Conservation (phyloP, 345 rosid species). For the Eucalyptus dawsonii region DNA sequence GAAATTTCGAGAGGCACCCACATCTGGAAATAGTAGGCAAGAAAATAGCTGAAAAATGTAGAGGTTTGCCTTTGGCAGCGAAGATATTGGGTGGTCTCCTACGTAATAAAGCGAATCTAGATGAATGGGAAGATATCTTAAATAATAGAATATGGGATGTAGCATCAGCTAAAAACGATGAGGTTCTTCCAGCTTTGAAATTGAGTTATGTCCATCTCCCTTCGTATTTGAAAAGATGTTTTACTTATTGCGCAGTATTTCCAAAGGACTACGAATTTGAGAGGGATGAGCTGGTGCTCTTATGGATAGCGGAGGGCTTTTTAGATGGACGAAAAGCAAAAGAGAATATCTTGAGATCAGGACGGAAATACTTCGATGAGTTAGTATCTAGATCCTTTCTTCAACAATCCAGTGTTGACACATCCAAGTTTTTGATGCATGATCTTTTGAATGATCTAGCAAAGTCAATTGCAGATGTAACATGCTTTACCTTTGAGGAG, state of each 20-base stretch:
- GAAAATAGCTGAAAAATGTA: background rate
- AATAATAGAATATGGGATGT: too few species aligned
- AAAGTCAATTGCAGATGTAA: accelerated
- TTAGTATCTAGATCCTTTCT: background rate
- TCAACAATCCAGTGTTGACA: accelerated
- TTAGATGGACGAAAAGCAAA: accelerated
- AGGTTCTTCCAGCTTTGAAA: too few species aligned
- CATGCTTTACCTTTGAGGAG: background rate
- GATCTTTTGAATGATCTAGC: background rate
- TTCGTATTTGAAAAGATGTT: too few species aligned
- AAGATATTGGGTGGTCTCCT: background rate
- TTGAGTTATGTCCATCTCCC: too few species aligned
- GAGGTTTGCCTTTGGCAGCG: background rate
- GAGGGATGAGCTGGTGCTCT: too few species aligned
- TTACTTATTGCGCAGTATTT: too few species aligned
- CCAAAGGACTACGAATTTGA: too few species aligned
- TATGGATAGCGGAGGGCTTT: too few species aligned
- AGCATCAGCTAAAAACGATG: too few species aligned
- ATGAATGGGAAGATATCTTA: background rate
- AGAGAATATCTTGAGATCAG: accelerated
- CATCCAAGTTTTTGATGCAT: background rate
- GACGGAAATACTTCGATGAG: accelerated
- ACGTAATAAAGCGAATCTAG: background rate
- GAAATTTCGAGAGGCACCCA: too few species aligned
- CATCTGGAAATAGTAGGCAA: accelerated